These are phyloP conservation scores for Chenopodium berlandieri DNA, from an alignment of 148 eudicot species.

Conservation along the genomic window DNA sequence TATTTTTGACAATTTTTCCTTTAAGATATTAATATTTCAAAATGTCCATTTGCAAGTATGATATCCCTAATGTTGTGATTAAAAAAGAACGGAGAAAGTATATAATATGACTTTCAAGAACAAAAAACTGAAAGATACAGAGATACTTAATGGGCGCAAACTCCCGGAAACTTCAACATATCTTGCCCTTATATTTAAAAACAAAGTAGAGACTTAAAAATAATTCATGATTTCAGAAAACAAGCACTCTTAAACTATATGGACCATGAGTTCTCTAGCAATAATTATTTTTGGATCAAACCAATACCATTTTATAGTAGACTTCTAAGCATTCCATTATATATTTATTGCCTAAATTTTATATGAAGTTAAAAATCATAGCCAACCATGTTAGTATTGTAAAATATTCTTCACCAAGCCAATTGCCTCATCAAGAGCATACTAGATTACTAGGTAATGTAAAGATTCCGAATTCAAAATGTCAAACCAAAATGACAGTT, in stretches of 20 bases:
- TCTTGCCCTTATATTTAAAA: neutral
- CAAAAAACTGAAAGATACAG: too few species aligned
- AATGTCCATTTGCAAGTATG: too few species aligned
- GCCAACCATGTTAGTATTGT: neutral
- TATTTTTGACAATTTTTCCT: too few species aligned
- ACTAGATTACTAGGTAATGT: neutral
- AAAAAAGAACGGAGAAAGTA: too few species aligned
- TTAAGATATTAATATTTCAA: too few species aligned
- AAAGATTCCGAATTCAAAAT: neutral
- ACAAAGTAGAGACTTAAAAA: neutral
- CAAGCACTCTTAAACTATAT: neutral
- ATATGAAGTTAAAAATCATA: too few species aligned
- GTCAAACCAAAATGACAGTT: too few species aligned
- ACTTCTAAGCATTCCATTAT: neutral
- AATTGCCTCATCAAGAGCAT: neutral
- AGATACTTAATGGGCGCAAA: too few species aligned
- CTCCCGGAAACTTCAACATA: too few species aligned
- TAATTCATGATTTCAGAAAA: neutral
- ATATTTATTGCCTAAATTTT: too few species aligned
- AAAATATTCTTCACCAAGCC: neutral
- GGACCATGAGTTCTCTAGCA: neutral
- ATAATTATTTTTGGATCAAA: neutral
- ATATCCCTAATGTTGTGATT: too few species aligned
- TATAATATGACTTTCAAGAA: too few species aligned
- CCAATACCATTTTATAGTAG: neutral